Conservation (phyloP, 176 grass and related monocot genomes). For the Hordeum vulgare region DNA sequence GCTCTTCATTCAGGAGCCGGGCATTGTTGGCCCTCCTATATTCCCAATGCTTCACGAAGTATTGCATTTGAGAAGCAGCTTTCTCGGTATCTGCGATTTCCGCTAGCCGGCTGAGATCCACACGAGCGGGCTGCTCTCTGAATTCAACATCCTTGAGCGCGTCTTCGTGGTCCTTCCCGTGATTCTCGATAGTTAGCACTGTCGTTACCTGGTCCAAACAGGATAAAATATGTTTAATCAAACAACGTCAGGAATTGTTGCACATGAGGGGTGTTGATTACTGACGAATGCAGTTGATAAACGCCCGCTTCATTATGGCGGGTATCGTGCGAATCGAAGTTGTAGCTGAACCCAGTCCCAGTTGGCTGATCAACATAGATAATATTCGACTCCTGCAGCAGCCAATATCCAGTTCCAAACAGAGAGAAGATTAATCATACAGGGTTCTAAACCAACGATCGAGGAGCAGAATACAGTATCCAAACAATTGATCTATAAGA, state of each 20-base stretch:
- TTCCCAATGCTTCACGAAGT: constrained; percentile 64
- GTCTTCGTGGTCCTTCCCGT: constrained; percentile 32
- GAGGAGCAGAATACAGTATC: too few species aligned
- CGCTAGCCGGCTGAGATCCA: constrained; percentile 44
- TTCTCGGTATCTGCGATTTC: constrained; percentile 62
- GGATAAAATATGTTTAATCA: constrained; percentile 3
- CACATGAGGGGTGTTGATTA: neutral
- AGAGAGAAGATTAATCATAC: too few species aligned
- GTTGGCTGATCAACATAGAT: too few species aligned
- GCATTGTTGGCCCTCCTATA: constrained; percentile 41
- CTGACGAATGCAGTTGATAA: too few species aligned
- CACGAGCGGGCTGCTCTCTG: constrained; percentile 18
- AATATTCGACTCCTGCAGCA: too few species aligned
- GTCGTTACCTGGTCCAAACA: neutral
- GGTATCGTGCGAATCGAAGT: too few species aligned
- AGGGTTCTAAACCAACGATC: too few species aligned
- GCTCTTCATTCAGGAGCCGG: constrained; percentile 65
- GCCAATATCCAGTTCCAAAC: too few species aligned
- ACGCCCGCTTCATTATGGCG: too few species aligned
- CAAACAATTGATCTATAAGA: too few species aligned
- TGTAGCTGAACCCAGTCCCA: too few species aligned
- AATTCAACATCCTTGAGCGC: constrained; percentile 50
- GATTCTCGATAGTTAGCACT: neutral
- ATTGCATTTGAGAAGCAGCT: constrained; percentile 48
- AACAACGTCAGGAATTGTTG: neutral